phyloP scores from a whole-genome alignment of 2,329 filamentous ascomycete species.

The Colletotrichum siamense region DNA sequence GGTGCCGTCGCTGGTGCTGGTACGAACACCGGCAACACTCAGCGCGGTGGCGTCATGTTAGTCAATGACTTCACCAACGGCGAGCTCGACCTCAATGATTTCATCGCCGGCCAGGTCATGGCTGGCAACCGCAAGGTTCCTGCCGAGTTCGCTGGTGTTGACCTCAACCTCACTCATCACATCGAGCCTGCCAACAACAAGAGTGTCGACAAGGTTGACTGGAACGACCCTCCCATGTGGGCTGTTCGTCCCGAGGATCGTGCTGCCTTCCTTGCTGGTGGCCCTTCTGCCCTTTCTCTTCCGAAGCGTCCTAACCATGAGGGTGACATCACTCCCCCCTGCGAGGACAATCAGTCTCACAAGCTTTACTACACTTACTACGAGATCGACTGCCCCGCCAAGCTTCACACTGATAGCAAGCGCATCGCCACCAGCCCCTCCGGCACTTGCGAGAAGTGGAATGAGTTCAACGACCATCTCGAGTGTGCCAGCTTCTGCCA shows the following conservation, averaged over 20 bases:
- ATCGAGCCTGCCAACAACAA: neutral
- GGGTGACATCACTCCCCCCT: neutral
- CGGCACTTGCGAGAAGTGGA: neutral
- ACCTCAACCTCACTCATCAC: neutral
- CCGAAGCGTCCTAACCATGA: neutral
- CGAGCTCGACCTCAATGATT: neutral
- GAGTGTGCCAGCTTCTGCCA: constrained; percentile 2
- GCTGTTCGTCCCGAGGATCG: neutral
- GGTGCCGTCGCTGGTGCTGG: neutral
- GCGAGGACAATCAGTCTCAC: neutral
- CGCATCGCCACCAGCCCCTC: neutral
- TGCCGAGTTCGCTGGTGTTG: neutral
- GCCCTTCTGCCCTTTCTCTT: neutral
- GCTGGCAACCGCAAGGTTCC: neutral
- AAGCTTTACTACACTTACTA: neutral
- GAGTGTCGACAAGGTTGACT: neutral
- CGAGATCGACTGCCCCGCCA: neutral
- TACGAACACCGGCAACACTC: neutral
- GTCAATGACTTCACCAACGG: neutral
- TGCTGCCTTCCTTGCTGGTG: neutral
- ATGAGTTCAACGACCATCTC: neutral
- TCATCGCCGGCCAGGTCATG: neutral
- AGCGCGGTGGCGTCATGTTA: neutral
- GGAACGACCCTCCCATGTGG: neutral
- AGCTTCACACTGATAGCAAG: neutral